phyloP scores from a whole-genome alignment of 1,284 basidiomycete genomes.

The Cerioporus squamosus region DNA sequence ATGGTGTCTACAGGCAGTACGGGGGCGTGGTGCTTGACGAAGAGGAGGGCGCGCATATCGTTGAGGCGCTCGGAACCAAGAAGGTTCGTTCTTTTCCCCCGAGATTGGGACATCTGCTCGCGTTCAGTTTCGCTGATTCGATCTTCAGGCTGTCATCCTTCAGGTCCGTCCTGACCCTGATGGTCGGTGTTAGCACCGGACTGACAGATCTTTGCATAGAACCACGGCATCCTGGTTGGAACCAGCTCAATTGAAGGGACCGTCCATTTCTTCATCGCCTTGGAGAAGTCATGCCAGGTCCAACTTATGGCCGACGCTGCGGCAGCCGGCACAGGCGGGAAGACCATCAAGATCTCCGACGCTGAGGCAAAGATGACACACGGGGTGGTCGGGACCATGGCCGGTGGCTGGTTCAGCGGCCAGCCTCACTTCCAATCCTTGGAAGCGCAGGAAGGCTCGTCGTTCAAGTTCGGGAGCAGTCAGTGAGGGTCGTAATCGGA shows the following conservation, averaged over 20 bases:
- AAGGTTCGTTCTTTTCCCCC: background rate
- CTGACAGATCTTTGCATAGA: slow-evolving; percentile 38
- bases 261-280: slow-evolving; percentile 42
- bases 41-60: slow-evolving; percentile 62
- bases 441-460: slow-evolving; percentile 40
- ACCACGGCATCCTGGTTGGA: slow-evolving; percentile 62
- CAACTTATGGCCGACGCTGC: slow-evolving; percentile 56
- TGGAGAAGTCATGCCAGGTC: slow-evolving; percentile 52
- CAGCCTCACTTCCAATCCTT: slow-evolving; percentile 42
- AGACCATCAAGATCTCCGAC: slow-evolving; percentile 34
- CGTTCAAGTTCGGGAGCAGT: slow-evolving; percentile 19
- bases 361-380: slow-evolving; percentile 34
- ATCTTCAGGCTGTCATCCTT: slow-evolving; percentile 28
- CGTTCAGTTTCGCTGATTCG: background rate
- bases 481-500: no score
- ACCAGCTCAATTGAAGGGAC: slow-evolving; percentile 46
- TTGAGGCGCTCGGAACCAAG: slow-evolving; percentile 48
- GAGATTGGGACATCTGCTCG: background rate
- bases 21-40: slow-evolving; percentile 63
- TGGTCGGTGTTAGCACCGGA: background rate
- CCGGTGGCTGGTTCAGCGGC: slow-evolving; percentile 44
- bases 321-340: slow-evolving; percentile 37
- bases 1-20: slow-evolving; percentile 50
- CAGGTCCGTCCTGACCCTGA: slow-evolving; percentile 17
- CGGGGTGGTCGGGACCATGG: slow-evolving; percentile 35